Conservation (phyloP, 805 yeast species). For the Kodamaea jinghongensis region DNA sequence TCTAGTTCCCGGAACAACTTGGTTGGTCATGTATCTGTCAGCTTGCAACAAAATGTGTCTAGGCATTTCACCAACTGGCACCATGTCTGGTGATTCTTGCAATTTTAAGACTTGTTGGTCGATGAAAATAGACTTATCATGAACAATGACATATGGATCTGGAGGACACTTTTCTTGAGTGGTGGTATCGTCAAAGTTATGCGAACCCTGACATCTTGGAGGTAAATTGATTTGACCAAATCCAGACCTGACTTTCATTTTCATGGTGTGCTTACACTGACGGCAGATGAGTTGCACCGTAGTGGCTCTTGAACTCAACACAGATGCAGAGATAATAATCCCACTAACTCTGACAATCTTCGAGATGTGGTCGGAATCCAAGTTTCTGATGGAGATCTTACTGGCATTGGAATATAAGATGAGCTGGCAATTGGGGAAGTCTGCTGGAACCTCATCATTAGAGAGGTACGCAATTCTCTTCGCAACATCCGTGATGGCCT, state of each 20-base stretch:
- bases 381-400: slow-evolving; percentile 69
- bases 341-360: slow-evolving; percentile 91
- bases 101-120: slow-evolving; percentile 93
- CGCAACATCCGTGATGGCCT: slow-evolving; percentile 82
- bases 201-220: slow-evolving; percentile 53
- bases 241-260: slow-evolving; percentile 59
- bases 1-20: slow-evolving; percentile 91
- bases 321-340: slow-evolving; percentile 87
- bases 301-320: slow-evolving; percentile 84
- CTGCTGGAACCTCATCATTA: slow-evolving; percentile 47
- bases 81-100: slow-evolving; percentile 98
- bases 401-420: slow-evolving; percentile 71
- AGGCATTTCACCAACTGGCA: slow-evolving; percentile 99
- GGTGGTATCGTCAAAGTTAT: slow-evolving; percentile 40
- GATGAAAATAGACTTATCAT: slow-evolving; percentile 88
- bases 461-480: slow-evolving; percentile 59
- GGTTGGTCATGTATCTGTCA: slow-evolving; percentile 86
- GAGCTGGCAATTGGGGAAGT: slow-evolving; percentile 81
- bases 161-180: slow-evolving; percentile 70
- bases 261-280: slow-evolving; percentile 77
- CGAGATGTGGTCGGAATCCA: slow-evolving; percentile 84
- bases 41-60: slow-evolving; percentile 84
- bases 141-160: slow-evolving; percentile 90
- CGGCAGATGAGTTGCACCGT: slow-evolving; percentile 82
- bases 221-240: slow-evolving; percentile 73